Conservation (phyloP, 306 rosid species). For the Glycine soja region DNA sequence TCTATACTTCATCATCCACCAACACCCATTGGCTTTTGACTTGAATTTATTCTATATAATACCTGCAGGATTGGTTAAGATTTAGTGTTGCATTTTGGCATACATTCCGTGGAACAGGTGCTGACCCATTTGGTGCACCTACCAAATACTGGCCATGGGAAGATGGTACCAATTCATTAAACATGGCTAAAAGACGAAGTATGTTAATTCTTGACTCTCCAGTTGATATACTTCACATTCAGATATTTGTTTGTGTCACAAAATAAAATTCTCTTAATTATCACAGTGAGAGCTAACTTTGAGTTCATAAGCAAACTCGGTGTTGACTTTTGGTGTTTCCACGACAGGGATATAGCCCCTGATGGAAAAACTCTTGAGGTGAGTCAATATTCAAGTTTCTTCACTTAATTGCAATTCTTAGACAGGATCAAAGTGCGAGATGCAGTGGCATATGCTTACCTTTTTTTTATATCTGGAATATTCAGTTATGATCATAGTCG, state of each 20-base stretch:
- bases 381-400: constrained; percentile 21
- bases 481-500: constrained; percentile 31
- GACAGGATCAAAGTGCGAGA: constrained; percentile 23
- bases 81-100: constrained; percentile 99
- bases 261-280: constrained; percentile 31
- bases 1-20: not conserved
- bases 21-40: constrained; percentile 39
- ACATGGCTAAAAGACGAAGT: constrained; percentile 97
- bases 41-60: constrained; percentile 19
- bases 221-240: constrained; percentile 19
- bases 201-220: constrained; percentile 41
- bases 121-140: constrained; percentile 89
- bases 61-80: constrained; percentile 86
- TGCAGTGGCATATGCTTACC: constrained; percentile 31
- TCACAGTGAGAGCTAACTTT: constrained; percentile 89
- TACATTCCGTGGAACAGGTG: constrained; percentile 94
- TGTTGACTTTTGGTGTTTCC: constrained; percentile 92
- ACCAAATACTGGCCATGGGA: constrained; percentile 97
- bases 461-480: constrained; percentile 22
- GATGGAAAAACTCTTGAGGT: constrained; percentile 82
- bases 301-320: constrained; percentile 92
- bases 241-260: constrained; percentile 1
- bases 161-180: constrained; percentile 92
- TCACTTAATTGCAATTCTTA: not conserved
- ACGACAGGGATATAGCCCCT: constrained; percentile 93